phyloP scores from a whole-genome alignment of 1,139 yeast genomes.

The Pichia sp. region DNA sequence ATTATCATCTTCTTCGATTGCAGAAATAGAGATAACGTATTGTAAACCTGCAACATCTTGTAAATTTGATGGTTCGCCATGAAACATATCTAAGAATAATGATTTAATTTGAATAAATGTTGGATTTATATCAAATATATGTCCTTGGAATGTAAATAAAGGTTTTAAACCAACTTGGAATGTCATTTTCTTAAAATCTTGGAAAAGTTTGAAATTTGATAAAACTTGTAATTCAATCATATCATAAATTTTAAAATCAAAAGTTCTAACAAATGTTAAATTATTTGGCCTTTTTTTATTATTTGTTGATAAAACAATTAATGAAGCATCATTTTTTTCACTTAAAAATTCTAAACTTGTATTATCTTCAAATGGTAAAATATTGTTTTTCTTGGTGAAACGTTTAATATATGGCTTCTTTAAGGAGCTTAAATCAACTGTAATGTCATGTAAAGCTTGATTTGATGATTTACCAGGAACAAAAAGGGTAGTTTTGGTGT shows the following conservation, averaged over 20 bases:
- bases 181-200: conserved; percentile 75
- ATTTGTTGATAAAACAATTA: conserved; percentile 73
- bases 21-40: conserved; percentile 77
- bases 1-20: conserved; percentile 66
- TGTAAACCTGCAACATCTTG: conserved; percentile 95
- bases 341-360: conserved; percentile 80
- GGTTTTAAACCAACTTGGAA: conserved; percentile 91
- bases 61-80: conserved; percentile 76
- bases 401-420: conserved; percentile 90
- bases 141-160: conserved; percentile 88
- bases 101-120: conserved; percentile 81
- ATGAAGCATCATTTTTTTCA: conserved; percentile 87
- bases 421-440: conserved; percentile 82
- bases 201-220: conserved; percentile 60
- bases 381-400: conserved; percentile 79
- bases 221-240: conserved; percentile 85
- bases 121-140: conserved; percentile 86
- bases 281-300: conserved; percentile 94
- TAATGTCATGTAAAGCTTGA: conserved; percentile 77
- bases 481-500: conserved; percentile 82
- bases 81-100: conserved; percentile 81
- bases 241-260: conserved; percentile 83
- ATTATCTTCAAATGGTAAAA: conserved; percentile 93
- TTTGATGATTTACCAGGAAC: conserved; percentile 84
- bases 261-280: conserved; percentile 80